Evolutionary conservation across 345 rosid genomes (phyloP).

Genomic region (Cardamine resedifolia): DNA sequence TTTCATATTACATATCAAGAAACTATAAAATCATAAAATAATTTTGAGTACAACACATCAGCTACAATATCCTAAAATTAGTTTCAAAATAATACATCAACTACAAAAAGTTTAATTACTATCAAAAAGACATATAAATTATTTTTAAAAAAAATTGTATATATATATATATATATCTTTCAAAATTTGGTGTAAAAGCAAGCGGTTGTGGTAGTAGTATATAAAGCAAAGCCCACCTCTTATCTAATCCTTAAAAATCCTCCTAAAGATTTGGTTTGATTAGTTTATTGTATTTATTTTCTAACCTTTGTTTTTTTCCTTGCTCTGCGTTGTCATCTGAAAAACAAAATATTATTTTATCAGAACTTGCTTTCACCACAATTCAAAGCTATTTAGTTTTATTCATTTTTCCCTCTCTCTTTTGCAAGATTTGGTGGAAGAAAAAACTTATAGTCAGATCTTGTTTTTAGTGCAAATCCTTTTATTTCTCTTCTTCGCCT

Average conservation of each 20-base stretch:
- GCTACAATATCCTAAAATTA: no score
- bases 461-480: constrained; percentile 41
- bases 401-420: constrained; percentile 27
- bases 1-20: not conserved
- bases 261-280: constrained; percentile 37
- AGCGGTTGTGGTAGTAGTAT: constrained; percentile 28
- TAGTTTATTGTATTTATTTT: constrained; percentile 28
- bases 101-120: not conserved
- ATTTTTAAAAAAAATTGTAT: not conserved
- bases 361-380: constrained; percentile 51
- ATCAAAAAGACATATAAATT: not conserved
- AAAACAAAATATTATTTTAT: constrained; percentile 3
- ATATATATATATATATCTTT: not conserved
- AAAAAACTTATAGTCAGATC: constrained; percentile 43
- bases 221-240: constrained; percentile 36
- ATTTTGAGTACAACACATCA: no score
- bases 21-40: no score
- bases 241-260: constrained; percentile 38
- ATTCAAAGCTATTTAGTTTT: constrained; percentile 44
- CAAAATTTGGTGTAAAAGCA: constrained; percentile 13
- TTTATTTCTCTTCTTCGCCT: not conserved
- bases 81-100: not conserved
- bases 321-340: constrained; percentile 26
- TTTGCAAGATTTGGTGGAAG: constrained; percentile 52
- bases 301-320: not conserved